Evolutionary conservation across 2,329 filamentous ascomycete species (phyloP).

Genomic region (Microdochium bolleyi): DNA sequence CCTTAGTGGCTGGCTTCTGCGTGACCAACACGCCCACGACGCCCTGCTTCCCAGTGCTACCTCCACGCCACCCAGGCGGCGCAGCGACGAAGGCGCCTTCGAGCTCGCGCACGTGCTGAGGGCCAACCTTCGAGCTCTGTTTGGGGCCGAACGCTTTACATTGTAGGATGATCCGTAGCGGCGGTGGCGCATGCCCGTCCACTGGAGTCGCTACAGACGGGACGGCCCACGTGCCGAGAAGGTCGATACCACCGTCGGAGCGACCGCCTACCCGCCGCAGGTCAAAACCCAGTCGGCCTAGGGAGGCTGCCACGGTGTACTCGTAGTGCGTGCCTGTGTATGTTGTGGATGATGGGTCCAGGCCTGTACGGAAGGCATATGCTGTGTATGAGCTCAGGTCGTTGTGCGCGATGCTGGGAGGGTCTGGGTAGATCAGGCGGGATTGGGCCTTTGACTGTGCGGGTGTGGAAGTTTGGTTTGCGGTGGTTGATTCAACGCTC

Average conservation of each 20-base stretch:
- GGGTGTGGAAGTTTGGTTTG: too few relatives aligned
- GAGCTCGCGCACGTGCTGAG: slow-evolving; percentile 62
- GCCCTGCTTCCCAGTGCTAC: slow-evolving; percentile 15
- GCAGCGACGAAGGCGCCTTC: slow-evolving; percentile 71
- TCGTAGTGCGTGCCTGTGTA: slow-evolving; percentile 73
- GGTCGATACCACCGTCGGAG: slow-evolving; percentile 65
- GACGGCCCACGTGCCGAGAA: slow-evolving; percentile 63
- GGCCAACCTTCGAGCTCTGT: slow-evolving; percentile 33
- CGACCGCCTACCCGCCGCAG: slow-evolving; percentile 58
- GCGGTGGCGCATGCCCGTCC: slow-evolving; percentile 6
- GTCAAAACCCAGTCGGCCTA: slow-evolving; percentile 54
- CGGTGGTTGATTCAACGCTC: too few relatives aligned
- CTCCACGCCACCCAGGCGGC: slow-evolving; percentile 59
- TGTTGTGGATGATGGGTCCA: slow-evolving; percentile 48
- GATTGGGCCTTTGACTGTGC: not conserved
- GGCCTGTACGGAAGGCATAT: slow-evolving; percentile 48
- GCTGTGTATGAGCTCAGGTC: slow-evolving; percentile 57
- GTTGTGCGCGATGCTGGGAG: slow-evolving; percentile 45
- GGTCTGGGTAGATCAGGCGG: slow-evolving; percentile 33
- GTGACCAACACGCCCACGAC: slow-evolving; percentile 67
- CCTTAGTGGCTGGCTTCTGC: slow-evolving; percentile 65
- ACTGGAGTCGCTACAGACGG: slow-evolving; percentile 23
- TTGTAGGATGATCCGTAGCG: slow-evolving; percentile 48
- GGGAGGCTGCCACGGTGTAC: slow-evolving; percentile 52
- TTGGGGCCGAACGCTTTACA: slow-evolving; percentile 58